Base-by-base conservation (phyloP, 495 filamentous ascomycete genomes). In the Penicillium waksmanii region DNA sequence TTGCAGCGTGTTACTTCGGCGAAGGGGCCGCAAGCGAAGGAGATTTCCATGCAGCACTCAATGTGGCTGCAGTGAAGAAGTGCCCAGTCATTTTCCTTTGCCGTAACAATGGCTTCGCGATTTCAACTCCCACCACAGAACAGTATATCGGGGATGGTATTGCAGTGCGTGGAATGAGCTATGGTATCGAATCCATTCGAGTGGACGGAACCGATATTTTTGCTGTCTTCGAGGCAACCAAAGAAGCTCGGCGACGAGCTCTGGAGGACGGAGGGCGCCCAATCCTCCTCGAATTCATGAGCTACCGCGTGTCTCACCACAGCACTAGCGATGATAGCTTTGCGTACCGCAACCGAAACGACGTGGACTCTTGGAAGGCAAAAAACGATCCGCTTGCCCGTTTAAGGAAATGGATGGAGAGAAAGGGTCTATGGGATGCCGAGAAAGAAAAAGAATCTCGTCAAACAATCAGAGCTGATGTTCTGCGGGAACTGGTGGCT, bases 191-290 rank as follows among this genome's bases (percentile, higher is more conserved):
- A 63, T 96, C 93, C 3, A 89, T 97, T 57, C 84, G 93, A 31
- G 92, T 97, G 1, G 93, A 97, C 67, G 93, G 93, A 15, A 97
- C 97, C 68, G 93, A 97, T 63, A 90, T 97, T 63, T 92, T 92
- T 78, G 93, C 93, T 0, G 91, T 97, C 3, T 82, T 90, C 48
- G 89, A 92, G 71, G 92, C 84, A 2, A 95, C 87, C 7, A 85
- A 85, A 59, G 80, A 82, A 64, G 93, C 93, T 1, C 82, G 92
- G 3, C 80, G 84, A 35, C 80, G 92, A 58, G 90, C 92, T 0
- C 77, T 95, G 43, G 75, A 86, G 48, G 84, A 88, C 55, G 91
- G 89, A 40, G 89, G 90, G 2, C 84, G 82, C 58, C 90, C 89
- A 0, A 84, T 97, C 0, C 75, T 97, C 11, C 87, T 97, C 52